Base-by-base conservation (phyloP, 1,139 yeast species). In the Spencermartinsiella ligniputridi region DNA sequence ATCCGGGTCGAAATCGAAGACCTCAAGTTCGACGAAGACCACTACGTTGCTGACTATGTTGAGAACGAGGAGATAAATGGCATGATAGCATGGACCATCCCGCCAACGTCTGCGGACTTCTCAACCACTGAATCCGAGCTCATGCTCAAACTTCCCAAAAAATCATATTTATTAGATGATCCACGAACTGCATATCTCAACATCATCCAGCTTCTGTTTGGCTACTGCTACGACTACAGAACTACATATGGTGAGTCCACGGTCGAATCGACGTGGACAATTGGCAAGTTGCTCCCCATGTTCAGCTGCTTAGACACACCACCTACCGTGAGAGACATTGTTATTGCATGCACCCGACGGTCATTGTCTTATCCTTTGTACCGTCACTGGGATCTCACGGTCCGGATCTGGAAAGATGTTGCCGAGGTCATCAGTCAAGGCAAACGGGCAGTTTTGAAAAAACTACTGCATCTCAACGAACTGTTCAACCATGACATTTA, bases 211-310 rank as follows among this genome's bases (percentile, higher is more conserved):
- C 52, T 89, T 1, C 57, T 92, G 17, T 92, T 85, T 64, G 80
- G 86, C 0, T 83, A 79, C 55, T 75, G 78, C 47, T 89, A 82
- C 59, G 97, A 92, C 51, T 62, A 74, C 40, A 69, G 96, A 33
- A 85, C 84, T 43, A 83, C 80, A 22, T 77, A 74, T 57, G 96
- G 95, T 8, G 95, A 85, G 18, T 79, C 80, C 43, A 87, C 80
- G 17, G 80, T 84, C 6, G 98, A 92, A 64, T 84, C 95, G 50
- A 89, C 95, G 0, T 92, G 97, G 98, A 83, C 94, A 0, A 75
- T 92, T 12, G 97, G 97, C 1, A 88, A 83, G 56, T 61, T 92
- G 29, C 69, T 81, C 0, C 96, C 97, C 0, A 92, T 87, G 55
- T 66, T 90, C 33, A 63, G 90, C 5, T 79, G 75, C 52, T 68